Evolutionary conservation across 768 basidiomycete genomes (phyloP).

Genomic region (Boletus rubescentipes): DNA sequence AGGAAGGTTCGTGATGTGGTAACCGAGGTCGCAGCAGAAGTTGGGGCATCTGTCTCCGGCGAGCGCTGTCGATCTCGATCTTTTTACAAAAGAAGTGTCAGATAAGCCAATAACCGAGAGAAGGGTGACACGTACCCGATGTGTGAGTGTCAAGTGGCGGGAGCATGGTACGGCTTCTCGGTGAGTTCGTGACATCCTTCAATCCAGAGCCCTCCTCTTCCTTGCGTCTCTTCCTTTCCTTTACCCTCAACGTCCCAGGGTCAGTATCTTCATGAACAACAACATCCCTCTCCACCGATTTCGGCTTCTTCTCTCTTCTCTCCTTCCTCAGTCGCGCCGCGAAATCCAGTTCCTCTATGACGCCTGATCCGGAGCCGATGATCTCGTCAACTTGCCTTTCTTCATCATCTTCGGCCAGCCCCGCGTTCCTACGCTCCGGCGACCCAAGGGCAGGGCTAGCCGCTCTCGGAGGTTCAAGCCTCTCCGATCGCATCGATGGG

Average conservation of each 20-base stretch:
- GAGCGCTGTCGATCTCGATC: constrained; percentile 39
- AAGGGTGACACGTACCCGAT: constrained; percentile 32
- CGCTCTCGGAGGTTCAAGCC: constrained; percentile 47
- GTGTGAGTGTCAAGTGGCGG: constrained; percentile 37
- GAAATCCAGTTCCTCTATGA: constrained; percentile 17
- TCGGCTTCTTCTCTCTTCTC: constrained; percentile 35
- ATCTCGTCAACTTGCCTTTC: constrained; percentile 42
- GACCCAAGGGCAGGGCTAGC: constrained; percentile 71
- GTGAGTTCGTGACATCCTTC: constrained; percentile 66
- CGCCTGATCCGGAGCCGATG: constrained; percentile 14
- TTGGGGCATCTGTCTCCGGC: constrained; percentile 36
- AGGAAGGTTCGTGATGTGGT: constrained; percentile 40
- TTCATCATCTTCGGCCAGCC: constrained; percentile 55
- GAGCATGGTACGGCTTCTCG: constrained; percentile 37
- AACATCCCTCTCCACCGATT: constrained; percentile 17
- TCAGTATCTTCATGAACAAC: constrained; percentile 23
- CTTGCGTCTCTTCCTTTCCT: constrained; percentile 42
- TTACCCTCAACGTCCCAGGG: constrained; percentile 26
- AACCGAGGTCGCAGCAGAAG: constrained; percentile 36
- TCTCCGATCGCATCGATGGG: constrained; percentile 26
- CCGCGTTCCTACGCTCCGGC: constrained; percentile 54
- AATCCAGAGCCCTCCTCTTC: constrained; percentile 40
- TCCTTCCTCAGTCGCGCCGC: constrained; percentile 41
- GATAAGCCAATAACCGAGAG: constrained; percentile 5
- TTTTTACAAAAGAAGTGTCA: constrained; percentile 18